Evolutionary conservation across 2,329 filamentous ascomycete species (phyloP).

Genomic region (Colletotrichum musae): DNA sequence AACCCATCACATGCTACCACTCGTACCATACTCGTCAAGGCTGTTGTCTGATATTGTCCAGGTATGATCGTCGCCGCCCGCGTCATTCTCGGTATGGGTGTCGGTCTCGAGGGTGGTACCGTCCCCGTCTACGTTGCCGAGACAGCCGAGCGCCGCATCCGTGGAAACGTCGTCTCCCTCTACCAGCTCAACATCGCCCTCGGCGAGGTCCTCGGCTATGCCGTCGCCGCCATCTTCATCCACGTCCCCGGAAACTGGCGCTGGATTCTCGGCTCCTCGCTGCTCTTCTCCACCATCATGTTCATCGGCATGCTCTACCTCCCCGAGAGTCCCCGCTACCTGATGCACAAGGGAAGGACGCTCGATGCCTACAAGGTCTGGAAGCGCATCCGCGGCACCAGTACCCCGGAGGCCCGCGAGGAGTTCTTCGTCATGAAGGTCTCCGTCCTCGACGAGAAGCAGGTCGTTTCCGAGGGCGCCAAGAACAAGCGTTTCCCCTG

Average conservation of each 20-base stretch:
- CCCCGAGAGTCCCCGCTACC: slow-evolving; percentile 77
- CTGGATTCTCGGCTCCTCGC: slow-evolving; percentile 80
- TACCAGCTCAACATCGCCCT: slow-evolving; percentile 85
- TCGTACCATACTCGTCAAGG: slow-evolving; percentile 36
- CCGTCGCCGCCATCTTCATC: slow-evolving; percentile 80
- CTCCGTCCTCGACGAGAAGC: slow-evolving; percentile 71
- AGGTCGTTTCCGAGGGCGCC: slow-evolving; percentile 63
- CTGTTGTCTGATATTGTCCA: slow-evolving; percentile 42
- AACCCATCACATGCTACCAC: rapidly evolving
- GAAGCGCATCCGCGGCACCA: slow-evolving; percentile 78
- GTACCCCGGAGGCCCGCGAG: slow-evolving; percentile 70
- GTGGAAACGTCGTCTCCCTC: slow-evolving; percentile 80
- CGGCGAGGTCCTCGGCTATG: slow-evolving; percentile 81
- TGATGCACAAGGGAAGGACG: slow-evolving; percentile 74
- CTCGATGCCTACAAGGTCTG: slow-evolving; percentile 70
- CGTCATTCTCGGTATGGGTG: slow-evolving; percentile 78
- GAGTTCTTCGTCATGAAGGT: slow-evolving; percentile 82
- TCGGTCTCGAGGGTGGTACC: slow-evolving; percentile 81
- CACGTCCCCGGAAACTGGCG: slow-evolving; percentile 80
- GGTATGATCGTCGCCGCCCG: slow-evolving; percentile 78
- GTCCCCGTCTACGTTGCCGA: slow-evolving; percentile 83
- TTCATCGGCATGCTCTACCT: slow-evolving; percentile 78
- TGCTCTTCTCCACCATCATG: slow-evolving; percentile 68
- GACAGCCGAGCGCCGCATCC: slow-evolving; percentile 75
- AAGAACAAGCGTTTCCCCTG: slow-evolving; percentile 73